Evolutionary conservation across 768 basidiomycete genomes (phyloP).

Genomic region (Pleurotus giganteus): DNA sequence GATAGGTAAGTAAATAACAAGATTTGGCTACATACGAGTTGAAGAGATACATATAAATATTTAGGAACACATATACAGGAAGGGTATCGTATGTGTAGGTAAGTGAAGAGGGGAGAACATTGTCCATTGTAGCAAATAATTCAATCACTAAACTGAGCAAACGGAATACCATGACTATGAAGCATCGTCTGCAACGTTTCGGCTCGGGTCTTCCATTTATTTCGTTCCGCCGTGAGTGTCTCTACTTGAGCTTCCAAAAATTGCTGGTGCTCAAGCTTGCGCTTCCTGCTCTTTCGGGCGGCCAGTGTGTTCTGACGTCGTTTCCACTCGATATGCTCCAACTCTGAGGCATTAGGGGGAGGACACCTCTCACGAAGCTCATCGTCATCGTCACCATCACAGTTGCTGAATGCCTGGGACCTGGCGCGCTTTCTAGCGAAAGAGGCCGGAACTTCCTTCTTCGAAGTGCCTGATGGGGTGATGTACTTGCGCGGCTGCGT

Average conservation of each 20-base stretch:
- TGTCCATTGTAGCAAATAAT: too few species aligned
- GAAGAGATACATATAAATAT: too few species aligned
- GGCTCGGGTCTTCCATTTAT: conserved; percentile 61
- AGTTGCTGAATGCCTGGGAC: conserved; percentile 30
- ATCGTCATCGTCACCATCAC: neutral
- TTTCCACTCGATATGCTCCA: conserved; percentile 74
- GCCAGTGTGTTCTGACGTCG: conserved; percentile 84
- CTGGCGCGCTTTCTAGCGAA: conserved; percentile 63
- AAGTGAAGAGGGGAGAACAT: too few species aligned
- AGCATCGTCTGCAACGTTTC: conserved; percentile 51
- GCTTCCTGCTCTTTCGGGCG: conserved; percentile 73
- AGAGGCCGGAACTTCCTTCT: conserved; percentile 73
- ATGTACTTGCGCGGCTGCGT: conserved; percentile 75
- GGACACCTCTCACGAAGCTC: conserved; percentile 48
- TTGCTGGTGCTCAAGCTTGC: conserved; percentile 69
- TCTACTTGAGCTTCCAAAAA: conserved; percentile 59
- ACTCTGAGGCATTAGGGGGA: conserved; percentile 38
- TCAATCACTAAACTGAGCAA: conserved; percentile 41
- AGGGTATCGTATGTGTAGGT: too few species aligned
- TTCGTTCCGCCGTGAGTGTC: conserved; percentile 52
- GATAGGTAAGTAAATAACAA: too few species aligned
- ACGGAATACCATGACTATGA: conserved; percentile 53
- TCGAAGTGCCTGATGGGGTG: conserved; percentile 71
- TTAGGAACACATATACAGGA: too few species aligned
- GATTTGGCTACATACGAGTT: too few species aligned